These are phyloP conservation scores for Suillus spraguei DNA, from an alignment of 768 basidiomycete species.

Conservation along the genomic window DNA sequence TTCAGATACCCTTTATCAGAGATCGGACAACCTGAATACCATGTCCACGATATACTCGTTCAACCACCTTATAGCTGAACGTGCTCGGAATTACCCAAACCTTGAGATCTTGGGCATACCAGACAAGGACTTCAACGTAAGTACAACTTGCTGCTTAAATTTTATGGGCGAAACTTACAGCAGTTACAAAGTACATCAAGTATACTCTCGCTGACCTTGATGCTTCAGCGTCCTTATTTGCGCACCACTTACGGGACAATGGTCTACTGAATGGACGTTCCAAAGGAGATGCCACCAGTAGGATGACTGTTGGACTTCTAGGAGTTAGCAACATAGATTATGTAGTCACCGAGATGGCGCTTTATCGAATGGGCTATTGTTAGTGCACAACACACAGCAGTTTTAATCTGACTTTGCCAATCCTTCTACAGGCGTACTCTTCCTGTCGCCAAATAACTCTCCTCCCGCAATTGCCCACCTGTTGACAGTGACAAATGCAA, in stretches of 20 bases:
- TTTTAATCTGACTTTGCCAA: background rate
- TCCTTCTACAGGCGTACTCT: constrained; percentile 28
- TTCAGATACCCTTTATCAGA: background rate
- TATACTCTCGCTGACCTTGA: constrained; percentile 29
- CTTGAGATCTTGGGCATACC: constrained; percentile 26
- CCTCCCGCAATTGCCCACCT: constrained; percentile 48
- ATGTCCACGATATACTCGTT: constrained; percentile 29
- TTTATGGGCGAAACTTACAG: background rate
- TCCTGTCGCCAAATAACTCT: constrained; percentile 48
- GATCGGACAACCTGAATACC: background rate
- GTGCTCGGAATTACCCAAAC: constrained; percentile 22
- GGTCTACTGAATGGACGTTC: constrained; percentile 24
- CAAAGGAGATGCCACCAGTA: constrained; percentile 27
- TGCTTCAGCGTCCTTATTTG: constrained; percentile 29
- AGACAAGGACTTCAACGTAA: constrained; percentile 27
- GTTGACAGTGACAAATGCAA: constrained; percentile 28
- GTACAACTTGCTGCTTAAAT: background rate
- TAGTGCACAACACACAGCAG: constrained; percentile 8
- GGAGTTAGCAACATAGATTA: constrained; percentile 31
- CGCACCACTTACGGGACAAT: constrained; percentile 23
- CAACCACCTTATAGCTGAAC: constrained; percentile 29
- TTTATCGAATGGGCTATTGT: constrained; percentile 37
- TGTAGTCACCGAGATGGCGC: constrained; percentile 26
- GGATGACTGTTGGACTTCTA: constrained; percentile 27
- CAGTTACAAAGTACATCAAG: constrained; percentile 22